These are phyloP conservation scores for Rhynchospora pubera DNA, from an alignment of 176 grass and related monocot genomes.

Conservation along the genomic window DNA sequence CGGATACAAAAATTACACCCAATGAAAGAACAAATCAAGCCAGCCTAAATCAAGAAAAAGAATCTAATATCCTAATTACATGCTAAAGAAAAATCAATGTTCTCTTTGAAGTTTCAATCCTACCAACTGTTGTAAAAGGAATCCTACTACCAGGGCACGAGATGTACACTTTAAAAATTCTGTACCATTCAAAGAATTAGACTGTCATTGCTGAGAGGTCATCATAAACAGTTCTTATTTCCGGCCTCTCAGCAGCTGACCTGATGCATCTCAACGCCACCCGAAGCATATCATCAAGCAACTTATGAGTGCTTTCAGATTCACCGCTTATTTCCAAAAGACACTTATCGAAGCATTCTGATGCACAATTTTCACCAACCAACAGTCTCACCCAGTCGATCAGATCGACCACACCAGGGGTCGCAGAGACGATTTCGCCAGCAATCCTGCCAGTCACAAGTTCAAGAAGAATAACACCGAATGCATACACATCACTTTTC, in stretches of 20 bases:
- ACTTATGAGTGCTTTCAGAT: constrained; percentile 22
- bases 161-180: constrained; percentile 40
- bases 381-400: constrained; percentile 87
- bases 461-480: constrained; percentile 79
- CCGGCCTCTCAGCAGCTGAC: constrained; percentile 60
- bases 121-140: constrained; percentile 49
- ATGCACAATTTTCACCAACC: constrained; percentile 47
- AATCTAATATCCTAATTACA: constrained; percentile 32
- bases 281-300: constrained; percentile 53
- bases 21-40: constrained; percentile 38
- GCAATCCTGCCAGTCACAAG: constrained; percentile 72
- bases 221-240: constrained; percentile 71
- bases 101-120: constrained; percentile 28
- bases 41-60: constrained; percentile 12
- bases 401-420: constrained; percentile 62
- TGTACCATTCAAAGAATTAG: constrained; percentile 8
- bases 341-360: constrained; percentile 58
- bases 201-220: constrained; percentile 51
- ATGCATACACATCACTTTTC: constrained; percentile 86
- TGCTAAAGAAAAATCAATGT: constrained; percentile 19
- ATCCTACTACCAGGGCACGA: constrained; percentile 29
- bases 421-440: constrained; percentile 61
- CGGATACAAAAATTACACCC: constrained; percentile 7
- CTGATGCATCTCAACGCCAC: constrained; percentile 73
- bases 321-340: constrained; percentile 17